Conservation (phyloP, 768 basidiomycete genomes). For the Hirschioporus abietinus region DNA sequence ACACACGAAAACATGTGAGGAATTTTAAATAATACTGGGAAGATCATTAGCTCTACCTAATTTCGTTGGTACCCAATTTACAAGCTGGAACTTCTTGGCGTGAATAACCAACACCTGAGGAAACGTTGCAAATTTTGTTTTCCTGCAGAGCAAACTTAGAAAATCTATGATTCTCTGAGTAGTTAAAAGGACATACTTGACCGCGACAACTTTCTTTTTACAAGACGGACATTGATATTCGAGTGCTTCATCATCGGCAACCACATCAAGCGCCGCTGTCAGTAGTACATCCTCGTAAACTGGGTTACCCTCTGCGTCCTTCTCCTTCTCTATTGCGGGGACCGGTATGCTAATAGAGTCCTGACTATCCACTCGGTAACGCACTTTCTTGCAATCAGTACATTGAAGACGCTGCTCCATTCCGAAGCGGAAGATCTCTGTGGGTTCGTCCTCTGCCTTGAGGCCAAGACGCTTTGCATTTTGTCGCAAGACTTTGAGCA, state of each 20-base stretch:
- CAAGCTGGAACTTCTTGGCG: constrained; percentile 89
- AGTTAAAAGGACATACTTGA: constrained; percentile 48
- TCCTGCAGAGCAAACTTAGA: constrained; percentile 36
- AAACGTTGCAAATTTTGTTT: constrained; percentile 75
- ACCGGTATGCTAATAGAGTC: constrained; percentile 82
- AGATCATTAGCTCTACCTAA: constrained; percentile 50
- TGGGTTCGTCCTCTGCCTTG: constrained; percentile 54
- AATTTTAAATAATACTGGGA: constrained; percentile 5
- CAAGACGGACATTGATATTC: constrained; percentile 84
- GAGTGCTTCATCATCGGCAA: constrained; percentile 56
- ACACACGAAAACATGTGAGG: neutral
- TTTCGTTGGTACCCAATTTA: constrained; percentile 96
- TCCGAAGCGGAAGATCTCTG: constrained; percentile 71
- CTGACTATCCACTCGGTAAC: constrained; percentile 71
- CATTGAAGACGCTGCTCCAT: constrained; percentile 89
- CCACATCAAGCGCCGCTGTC: constrained; percentile 51
- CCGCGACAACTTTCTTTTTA: constrained; percentile 56
- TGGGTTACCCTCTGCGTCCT: constrained; percentile 55
- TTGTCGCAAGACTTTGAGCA: constrained; percentile 68
- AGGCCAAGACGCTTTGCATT: constrained; percentile 45
- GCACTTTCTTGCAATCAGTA: constrained; percentile 65
- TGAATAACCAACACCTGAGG: constrained; percentile 87
- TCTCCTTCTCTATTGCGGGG: constrained; percentile 54
- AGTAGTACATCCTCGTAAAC: constrained; percentile 61
- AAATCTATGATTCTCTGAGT: neutral